Conservation (phyloP, 2,329 filamentous ascomycete species). For the Rhinocladiella mackenziei region DNA sequence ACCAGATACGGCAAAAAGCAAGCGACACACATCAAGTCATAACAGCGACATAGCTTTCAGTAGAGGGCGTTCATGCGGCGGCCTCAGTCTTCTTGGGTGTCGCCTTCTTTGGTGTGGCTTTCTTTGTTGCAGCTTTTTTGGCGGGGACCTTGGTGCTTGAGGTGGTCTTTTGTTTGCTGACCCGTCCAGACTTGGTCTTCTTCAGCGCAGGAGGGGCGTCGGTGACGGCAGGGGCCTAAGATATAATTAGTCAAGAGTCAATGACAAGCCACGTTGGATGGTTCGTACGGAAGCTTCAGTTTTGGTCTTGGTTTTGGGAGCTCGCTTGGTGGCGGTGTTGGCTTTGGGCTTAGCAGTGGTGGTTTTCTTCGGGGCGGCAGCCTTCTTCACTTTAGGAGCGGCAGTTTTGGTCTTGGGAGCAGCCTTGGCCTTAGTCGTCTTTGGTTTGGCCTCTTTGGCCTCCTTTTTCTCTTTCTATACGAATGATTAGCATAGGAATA, state of each 20-base stretch:
- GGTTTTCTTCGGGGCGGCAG: slow-evolving; percentile 51
- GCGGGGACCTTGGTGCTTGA: slow-evolving; percentile 48
- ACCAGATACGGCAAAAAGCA: slow-evolving; percentile 18
- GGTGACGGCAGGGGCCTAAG: slow-evolving; percentile 61
- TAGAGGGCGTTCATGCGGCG: slow-evolving; percentile 22
- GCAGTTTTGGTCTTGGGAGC: slow-evolving; percentile 42
- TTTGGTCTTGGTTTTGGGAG: slow-evolving; percentile 32
- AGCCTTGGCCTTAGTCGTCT: slow-evolving; percentile 38
- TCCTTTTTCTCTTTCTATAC: slow-evolving; percentile 30
- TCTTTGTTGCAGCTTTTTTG: slow-evolving; percentile 44
- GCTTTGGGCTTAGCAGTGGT: slow-evolving; percentile 52
- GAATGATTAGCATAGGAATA: slow-evolving; percentile 14
- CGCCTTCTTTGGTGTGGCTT: slow-evolving; percentile 40
- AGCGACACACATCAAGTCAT: slow-evolving; percentile 28
- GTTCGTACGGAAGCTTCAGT: slow-evolving; percentile 31
- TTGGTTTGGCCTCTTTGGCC: slow-evolving; percentile 29
- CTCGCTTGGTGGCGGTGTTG: slow-evolving; percentile 45
- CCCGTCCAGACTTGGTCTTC: slow-evolving; percentile 83
- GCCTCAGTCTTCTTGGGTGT: slow-evolving; percentile 40
- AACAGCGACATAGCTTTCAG: slow-evolving; percentile 16
- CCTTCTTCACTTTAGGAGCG: slow-evolving; percentile 49
- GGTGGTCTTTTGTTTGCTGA: slow-evolving; percentile 61
- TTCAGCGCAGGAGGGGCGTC: slow-evolving; percentile 66
- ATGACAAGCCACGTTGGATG: background rate
- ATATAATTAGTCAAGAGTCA: slow-evolving; percentile 25